phyloP scores from a whole-genome alignment of 257 asterid species.

The Ballota nigra region DNA sequence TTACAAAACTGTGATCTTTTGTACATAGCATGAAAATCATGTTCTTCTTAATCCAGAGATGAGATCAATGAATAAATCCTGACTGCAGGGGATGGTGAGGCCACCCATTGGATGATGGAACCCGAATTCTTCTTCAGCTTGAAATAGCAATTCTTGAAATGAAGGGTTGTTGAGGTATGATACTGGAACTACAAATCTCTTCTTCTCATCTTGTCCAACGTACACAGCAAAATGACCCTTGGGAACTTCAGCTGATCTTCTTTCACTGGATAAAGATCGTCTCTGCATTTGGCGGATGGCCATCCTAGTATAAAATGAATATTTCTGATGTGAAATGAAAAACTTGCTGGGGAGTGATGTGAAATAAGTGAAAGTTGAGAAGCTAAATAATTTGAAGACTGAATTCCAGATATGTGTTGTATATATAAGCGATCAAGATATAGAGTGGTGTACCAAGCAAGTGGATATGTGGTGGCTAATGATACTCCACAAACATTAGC shows the following conservation, averaged over 20 bases:
- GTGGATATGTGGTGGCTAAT: constrained; percentile 6
- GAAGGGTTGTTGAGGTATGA: not conserved
- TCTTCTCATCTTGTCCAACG: not conserved
- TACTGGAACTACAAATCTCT: not conserved
- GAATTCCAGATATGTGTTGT: not conserved
- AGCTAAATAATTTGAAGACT: not conserved
- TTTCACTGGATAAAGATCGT: not conserved
- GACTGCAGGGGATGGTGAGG: not conserved
- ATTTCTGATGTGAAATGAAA: not conserved
- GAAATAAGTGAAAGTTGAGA: not conserved
- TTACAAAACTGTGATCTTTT: not conserved
- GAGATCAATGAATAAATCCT: not conserved
- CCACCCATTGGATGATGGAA: not conserved
- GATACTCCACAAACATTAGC: constrained; percentile 14
- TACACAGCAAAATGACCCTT: not conserved
- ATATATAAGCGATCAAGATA: not conserved
- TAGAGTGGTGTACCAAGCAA: not conserved
- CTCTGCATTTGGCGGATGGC: not conserved
- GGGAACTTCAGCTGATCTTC: not conserved
- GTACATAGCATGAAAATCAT: not conserved
- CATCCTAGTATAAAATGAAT: not conserved
- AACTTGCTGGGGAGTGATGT: not conserved
- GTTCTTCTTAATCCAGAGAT: not conserved
- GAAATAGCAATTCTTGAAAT: not conserved
- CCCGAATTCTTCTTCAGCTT: not conserved